A percentile compares a stretch with the other conserved stretches of the same genome.
These are phyloP conservation scores for Xylariales sp. DNA, from an alignment of 2,329 filamentous ascomycete species.

Conservation along the genomic window DNA sequence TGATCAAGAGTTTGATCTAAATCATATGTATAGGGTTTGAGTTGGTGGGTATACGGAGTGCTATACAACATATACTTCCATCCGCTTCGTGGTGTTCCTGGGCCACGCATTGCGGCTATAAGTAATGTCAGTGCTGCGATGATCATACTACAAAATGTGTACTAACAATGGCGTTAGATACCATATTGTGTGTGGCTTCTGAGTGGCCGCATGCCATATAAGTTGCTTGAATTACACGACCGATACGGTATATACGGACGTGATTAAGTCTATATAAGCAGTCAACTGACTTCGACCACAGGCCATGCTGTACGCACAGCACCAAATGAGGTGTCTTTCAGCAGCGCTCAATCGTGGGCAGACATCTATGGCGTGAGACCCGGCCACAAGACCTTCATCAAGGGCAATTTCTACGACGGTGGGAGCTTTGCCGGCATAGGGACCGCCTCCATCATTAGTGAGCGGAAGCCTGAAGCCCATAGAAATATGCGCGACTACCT, in stretches of 20 bases:
- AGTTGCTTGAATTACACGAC: constrained; percentile 8
- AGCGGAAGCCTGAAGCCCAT: background rate
- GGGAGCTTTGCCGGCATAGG: background rate
- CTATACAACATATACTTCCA: constrained; percentile 10
- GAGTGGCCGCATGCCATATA: background rate
- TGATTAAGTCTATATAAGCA: background rate
- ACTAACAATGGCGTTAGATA: background rate
- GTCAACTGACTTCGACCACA: background rate
- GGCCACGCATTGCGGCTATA: background rate
- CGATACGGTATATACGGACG: background rate
- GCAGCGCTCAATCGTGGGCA: background rate
- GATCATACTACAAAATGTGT: background rate
- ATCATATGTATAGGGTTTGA: background rate
- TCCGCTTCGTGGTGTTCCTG: background rate
- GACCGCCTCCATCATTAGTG: background rate
- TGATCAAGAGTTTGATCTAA: no score
- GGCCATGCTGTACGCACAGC: constrained; percentile 5
- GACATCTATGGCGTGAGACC: constrained; percentile 6
- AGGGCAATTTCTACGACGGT: background rate
- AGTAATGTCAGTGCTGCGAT: constrained; percentile 6
- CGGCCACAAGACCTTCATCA: background rate
- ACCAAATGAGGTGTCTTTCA: constrained; percentile 18
- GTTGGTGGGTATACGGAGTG: background rate
- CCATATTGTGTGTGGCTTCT: constrained; percentile 9
- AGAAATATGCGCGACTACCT: constrained; percentile 10